phyloP scores from a whole-genome alignment of 108 stramenopile species.

The Aurantiochytrium sp. region DNA sequence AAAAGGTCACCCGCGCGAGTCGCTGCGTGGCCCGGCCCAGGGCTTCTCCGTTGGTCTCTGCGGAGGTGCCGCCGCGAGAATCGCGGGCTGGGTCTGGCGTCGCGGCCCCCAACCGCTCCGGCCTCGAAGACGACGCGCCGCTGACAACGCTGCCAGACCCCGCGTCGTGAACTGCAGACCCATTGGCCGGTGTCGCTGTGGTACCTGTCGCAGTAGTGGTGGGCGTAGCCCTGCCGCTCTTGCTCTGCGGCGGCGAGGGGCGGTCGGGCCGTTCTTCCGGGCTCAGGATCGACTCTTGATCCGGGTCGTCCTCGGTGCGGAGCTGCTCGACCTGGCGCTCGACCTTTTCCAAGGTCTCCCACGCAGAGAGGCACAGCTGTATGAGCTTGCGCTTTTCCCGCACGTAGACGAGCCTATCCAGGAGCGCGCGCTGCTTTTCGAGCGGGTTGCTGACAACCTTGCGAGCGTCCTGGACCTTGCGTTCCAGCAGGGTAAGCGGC shows the following conservation, averaged over 20 bases:
- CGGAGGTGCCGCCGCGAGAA: neutral
- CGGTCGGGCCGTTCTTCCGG: no score
- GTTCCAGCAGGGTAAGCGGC: neutral
- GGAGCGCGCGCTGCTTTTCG: neutral
- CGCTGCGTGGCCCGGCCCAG: neutral
- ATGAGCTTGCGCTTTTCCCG: constrained; percentile 17
- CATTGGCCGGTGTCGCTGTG: no score
- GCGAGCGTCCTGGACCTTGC: neutral
- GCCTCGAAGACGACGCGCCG: neutral
- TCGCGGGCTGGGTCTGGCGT: neutral
- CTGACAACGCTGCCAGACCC: no score
- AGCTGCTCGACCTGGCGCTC: neutral
- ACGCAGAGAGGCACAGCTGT: neutral
- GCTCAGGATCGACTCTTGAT: neutral
- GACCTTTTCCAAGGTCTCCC: constrained; percentile 8
- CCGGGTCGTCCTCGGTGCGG: neutral
- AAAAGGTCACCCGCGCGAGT: neutral
- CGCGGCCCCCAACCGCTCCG: neutral
- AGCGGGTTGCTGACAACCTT: constrained; percentile 17
- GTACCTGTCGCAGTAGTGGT: no score
- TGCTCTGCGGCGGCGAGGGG: no score
- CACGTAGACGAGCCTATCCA: neutral
- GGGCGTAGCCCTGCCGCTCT: no score
- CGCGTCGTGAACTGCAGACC: no score
- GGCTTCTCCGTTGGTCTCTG: neutral